Evolutionary conservation across 306 rosid genomes (phyloP).

Genomic region (Casuarina equisetifolia): DNA sequence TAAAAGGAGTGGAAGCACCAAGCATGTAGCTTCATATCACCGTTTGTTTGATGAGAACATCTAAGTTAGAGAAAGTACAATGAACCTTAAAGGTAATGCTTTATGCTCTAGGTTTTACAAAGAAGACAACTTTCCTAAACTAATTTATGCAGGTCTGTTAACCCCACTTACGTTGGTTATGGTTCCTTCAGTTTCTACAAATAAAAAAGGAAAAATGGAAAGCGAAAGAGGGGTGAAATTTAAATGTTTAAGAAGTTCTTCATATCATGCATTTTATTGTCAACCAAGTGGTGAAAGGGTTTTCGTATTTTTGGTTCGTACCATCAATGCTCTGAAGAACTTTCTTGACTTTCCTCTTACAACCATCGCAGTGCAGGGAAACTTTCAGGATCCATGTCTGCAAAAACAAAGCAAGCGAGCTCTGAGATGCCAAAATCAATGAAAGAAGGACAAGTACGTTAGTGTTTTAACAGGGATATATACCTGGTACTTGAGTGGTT

Average conservation of each 20-base stretch:
- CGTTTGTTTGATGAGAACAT: not conserved
- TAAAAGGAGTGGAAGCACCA: not conserved
- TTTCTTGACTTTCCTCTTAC: conserved; percentile 82
- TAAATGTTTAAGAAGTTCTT: conserved; percentile 19
- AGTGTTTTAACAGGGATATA: not conserved
- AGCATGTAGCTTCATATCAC: not conserved
- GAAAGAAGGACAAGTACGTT: not conserved
- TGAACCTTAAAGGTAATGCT: not conserved
- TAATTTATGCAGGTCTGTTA: not conserved
- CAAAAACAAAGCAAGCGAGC: conserved; percentile 9
- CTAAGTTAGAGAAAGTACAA: not conserved
- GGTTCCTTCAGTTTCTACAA: not conserved
- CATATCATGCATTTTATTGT: conserved; percentile 3
- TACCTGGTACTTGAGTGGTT: conserved; percentile 57
- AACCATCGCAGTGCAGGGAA: conserved; percentile 88
- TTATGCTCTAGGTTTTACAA: not conserved
- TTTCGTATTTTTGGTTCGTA: conserved; percentile 30
- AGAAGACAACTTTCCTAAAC: not conserved
- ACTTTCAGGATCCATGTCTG: conserved; percentile 81
- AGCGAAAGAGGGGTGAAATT: not conserved
- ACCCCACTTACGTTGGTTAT: not conserved
- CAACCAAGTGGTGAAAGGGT: not conserved
- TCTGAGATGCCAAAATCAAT: conserved; percentile 7
- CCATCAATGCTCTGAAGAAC: conserved; percentile 78
- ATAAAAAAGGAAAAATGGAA: not conserved